phyloP scores from a whole-genome alignment of 169 alveolate species.

The Cryptosporidium viatorum region DNA sequence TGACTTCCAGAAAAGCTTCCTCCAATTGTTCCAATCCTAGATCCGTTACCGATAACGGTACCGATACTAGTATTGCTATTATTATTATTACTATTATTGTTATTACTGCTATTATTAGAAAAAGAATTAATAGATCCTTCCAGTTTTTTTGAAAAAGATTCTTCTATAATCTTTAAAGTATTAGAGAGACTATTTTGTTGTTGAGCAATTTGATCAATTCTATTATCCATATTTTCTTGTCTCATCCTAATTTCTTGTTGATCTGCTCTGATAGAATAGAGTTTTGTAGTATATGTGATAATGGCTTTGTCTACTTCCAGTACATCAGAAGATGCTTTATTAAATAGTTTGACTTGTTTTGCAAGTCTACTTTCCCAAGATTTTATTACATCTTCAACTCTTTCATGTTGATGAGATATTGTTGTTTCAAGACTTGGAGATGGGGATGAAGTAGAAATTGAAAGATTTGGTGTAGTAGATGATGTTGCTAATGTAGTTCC shows the following conservation, averaged over 20 bases:
- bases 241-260: slow-evolving; percentile 57
- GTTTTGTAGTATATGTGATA: slow-evolving; percentile 46
- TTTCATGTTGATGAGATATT: slow-evolving; percentile 65
- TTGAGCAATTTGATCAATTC: slow-evolving; percentile 73
- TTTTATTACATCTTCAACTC: slow-evolving; percentile 64
- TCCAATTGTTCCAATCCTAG: background rate
- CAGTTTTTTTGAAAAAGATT: slow-evolving; percentile 55
- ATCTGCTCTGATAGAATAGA: slow-evolving; percentile 49
- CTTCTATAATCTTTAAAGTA: slow-evolving; percentile 54
- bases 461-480: background rate
- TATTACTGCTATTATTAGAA: background rate
- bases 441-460: background rate
- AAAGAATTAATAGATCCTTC: slow-evolving; percentile 6
- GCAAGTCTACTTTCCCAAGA: slow-evolving; percentile 69
- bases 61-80: background rate
- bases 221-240: slow-evolving; percentile 69
- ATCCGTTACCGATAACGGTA: background rate
- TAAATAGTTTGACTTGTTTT: slow-evolving; percentile 49
- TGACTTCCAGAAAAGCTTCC: background rate
- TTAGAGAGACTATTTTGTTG: slow-evolving; percentile 68
- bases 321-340: slow-evolving; percentile 64
- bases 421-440: background rate
- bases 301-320: slow-evolving; percentile 69
- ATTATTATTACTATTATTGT: background rate
- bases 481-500: background rate